These are phyloP conservation scores for Tritrichomonas foetus DNA, from an alignment of 208 protist species.

Conservation along the genomic window DNA sequence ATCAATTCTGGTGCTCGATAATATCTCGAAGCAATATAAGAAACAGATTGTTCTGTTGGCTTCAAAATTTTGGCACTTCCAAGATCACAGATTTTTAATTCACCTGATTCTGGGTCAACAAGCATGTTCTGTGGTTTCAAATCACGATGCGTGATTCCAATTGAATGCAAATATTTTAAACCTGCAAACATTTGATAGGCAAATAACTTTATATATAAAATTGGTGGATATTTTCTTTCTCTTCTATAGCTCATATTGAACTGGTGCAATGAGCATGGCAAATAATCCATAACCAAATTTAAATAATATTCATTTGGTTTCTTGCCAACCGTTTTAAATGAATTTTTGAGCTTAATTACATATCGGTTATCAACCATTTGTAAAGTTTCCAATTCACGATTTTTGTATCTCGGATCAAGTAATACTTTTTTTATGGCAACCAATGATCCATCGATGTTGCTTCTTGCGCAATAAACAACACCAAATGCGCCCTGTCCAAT, in stretches of 20 bases:
- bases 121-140: slow-evolving; percentile 87
- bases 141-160: slow-evolving; percentile 80
- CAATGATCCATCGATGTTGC: background rate
- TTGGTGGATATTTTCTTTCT: slow-evolving; percentile 55
- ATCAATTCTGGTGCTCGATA: slow-evolving; percentile 78
- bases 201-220: slow-evolving; percentile 63
- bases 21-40: slow-evolving; percentile 82
- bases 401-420: background rate
- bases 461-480: background rate
- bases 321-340: background rate
- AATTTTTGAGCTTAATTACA: background rate
- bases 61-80: slow-evolving; percentile 65
- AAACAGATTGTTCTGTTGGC: slow-evolving; percentile 73
- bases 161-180: slow-evolving; percentile 89
- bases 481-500: slow-evolving; percentile 12
- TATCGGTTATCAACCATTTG: background rate
- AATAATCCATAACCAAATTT: slow-evolving; percentile 96
- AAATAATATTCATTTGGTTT: slow-evolving; percentile 79
- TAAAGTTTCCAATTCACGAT: background rate
- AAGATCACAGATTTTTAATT: slow-evolving; percentile 89
- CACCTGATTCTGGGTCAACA: slow-evolving; percentile 69
- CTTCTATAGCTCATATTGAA: slow-evolving; percentile 77
- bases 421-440: slow-evolving; percentile 25
- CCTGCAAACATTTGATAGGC: slow-evolving; percentile 89
- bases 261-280: slow-evolving; percentile 85